These are phyloP conservation scores for Globisporangium spiculum DNA, from an alignment of 352 stramenopile genomes.

Conservation along the genomic window DNA sequence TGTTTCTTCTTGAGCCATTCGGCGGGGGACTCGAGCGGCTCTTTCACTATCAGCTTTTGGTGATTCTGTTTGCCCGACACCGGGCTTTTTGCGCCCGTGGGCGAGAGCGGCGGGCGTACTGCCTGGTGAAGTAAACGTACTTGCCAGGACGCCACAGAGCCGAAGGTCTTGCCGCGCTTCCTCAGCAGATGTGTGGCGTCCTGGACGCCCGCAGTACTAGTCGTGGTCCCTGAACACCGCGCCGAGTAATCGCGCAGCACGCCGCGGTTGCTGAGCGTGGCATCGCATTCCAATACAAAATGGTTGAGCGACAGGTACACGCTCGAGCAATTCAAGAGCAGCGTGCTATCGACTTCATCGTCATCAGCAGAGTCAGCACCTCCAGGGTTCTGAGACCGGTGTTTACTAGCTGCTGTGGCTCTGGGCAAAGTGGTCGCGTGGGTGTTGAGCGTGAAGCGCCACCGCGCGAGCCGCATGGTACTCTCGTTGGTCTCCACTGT, in stretches of 20 bases:
- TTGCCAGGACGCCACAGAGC: constrained; percentile 34
- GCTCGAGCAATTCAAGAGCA: constrained; percentile 35
- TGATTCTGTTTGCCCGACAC: background rate
- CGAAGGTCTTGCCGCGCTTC: background rate
- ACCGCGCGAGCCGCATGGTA: constrained; percentile 49
- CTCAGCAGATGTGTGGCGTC: background rate
- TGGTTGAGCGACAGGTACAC: constrained; percentile 39
- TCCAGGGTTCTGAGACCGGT: background rate
- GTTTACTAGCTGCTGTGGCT: constrained; percentile 11
- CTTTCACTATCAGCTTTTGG: constrained; percentile 1
- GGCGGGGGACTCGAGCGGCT: constrained; percentile 27
- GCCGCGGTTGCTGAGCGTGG: constrained; percentile 19
- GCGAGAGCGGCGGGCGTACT: background rate
- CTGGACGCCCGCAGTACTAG: background rate
- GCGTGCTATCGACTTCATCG: constrained; percentile 21
- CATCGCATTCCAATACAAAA: constrained; percentile 28
- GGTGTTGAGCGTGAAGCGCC: constrained; percentile 33
- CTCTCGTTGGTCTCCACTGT: constrained; percentile 56
- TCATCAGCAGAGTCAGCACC: constrained; percentile 1
- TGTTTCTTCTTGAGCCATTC: constrained; percentile 48
- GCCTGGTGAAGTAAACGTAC: constrained; percentile 46
- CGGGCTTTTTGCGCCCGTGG: background rate
- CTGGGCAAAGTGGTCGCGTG: background rate
- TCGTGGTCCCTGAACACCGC: background rate
- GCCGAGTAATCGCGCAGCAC: constrained; percentile 19